phyloP scores from a whole-genome alignment of 75 land plant species.

The Isoetes taiwanensis region DNA sequence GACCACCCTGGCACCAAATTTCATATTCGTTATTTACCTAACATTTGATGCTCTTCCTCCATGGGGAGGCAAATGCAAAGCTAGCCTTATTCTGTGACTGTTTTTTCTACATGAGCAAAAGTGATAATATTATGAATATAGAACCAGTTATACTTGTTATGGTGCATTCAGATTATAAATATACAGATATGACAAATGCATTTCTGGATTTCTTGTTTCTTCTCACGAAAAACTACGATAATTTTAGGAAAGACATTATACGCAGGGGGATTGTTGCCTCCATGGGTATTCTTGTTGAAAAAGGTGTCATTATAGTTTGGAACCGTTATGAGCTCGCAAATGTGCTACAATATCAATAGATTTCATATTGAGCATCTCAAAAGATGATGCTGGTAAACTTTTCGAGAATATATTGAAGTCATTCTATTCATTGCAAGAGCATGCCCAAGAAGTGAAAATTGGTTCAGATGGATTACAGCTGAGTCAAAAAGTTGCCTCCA shows the following conservation, averaged over 20 bases:
- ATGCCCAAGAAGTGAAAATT: no score
- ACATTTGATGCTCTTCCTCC: no score
- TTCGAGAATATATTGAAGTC: no score
- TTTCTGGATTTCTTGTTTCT: conserved; percentile 83
- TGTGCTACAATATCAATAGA: background rate
- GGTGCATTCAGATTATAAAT: conserved; percentile 67
- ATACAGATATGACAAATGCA: conserved; percentile 57
- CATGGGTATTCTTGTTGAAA: conserved; percentile 37
- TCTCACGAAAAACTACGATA: conserved; percentile 66
- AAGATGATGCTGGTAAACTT: no score
- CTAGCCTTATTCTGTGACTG: conserved; percentile 92
- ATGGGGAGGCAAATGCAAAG: conserved; percentile 60
- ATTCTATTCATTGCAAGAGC: no score
- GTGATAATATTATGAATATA: conserved; percentile 85
- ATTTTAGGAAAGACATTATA: conserved; percentile 36
- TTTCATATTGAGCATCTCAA: no score
- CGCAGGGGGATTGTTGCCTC: conserved; percentile 39
- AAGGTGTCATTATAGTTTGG: no score
- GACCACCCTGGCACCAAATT: no score
- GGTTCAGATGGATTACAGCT: no score
- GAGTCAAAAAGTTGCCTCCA: conserved; percentile 25
- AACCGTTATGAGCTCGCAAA: no score
- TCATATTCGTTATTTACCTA: no score
- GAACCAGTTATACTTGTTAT: conserved; percentile 85
- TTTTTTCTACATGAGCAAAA: conserved; percentile 66